These are phyloP conservation scores for Trichoderma aggressivum DNA, from an alignment of 2,329 filamentous ascomycete species.

Conservation along the genomic window DNA sequence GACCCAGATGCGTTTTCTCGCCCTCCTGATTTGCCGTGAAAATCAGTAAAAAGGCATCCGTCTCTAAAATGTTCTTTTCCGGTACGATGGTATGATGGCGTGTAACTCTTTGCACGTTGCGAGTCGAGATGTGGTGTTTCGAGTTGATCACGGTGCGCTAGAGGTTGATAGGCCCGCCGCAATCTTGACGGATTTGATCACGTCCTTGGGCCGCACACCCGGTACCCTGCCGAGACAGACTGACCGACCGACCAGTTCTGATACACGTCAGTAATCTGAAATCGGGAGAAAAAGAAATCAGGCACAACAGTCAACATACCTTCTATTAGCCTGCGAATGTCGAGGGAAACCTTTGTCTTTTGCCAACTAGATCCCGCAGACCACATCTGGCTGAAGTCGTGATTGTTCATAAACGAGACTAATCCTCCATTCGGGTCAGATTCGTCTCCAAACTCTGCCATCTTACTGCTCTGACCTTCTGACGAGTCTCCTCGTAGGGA, in stretches of 20 bases:
- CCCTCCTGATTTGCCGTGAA: not conserved
- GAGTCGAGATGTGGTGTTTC: not conserved
- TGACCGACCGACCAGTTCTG: slow-evolving; percentile 36
- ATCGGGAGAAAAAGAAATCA: not conserved
- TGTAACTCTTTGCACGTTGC: not conserved
- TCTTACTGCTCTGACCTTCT: not conserved
- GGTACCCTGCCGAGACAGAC: slow-evolving; percentile 41
- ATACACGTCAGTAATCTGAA: not conserved
- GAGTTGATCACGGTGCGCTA: not conserved
- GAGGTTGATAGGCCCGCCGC: slow-evolving; percentile 23
- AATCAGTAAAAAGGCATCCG: not conserved
- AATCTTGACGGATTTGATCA: slow-evolving; percentile 33
- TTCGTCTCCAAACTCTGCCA: not conserved
- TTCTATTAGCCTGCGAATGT: slow-evolving; percentile 33
- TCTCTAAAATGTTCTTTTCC: not conserved
- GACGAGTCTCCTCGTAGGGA: not conserved
- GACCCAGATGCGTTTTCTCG: not conserved
- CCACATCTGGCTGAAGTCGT: slow-evolving; percentile 13
- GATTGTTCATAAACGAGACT: slow-evolving; percentile 1
- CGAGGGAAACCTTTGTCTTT: slow-evolving; percentile 35
- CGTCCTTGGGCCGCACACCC: slow-evolving; percentile 38
- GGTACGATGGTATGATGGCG: not conserved
- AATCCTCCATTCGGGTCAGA: not conserved
- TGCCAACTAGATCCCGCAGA: slow-evolving; percentile 22
- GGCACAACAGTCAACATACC: slow-evolving; percentile 28